Base-by-base conservation (phyloP, 2,329 filamentous ascomycete species). In the Fusarium sp. region DNA sequence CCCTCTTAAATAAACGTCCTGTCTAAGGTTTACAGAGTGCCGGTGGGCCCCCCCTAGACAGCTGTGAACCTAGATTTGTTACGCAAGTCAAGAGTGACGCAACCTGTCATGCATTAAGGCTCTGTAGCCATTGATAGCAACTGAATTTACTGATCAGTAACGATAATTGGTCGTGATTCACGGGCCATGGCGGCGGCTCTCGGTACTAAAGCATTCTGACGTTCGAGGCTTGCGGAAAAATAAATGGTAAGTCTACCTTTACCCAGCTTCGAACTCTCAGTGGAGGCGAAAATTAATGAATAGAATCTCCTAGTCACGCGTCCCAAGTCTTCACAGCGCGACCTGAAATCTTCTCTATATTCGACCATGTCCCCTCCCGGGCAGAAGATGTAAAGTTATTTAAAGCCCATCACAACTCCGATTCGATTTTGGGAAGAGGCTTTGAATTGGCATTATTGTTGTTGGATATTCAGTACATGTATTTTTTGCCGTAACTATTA, bases 391-490 rank as follows among this genome's bases (percentile, higher is more conserved):
- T 9, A 18, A 9, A 13, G 6, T 33, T 2, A 3, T 18, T 22
- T 10, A 14, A 36, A 36, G 17, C 5, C 17, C 31, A 27, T 4
- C 6, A 11, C 18, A 27, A 12, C 6, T 36, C 22, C 9, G 14
- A 20, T 20, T 27, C 8, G 11, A 7, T 8, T 3, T 2, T 4
- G 4, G 3, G 7, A 8, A 4, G 9, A 20, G 2, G 7, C 15
- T 13, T 6, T 6, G 7, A 4, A n/a, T 12, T 8, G 3, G 3
- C 0, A 17, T n/a, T 7, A 4, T 3, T 17, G 7, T n/a, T 12
- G 1, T 6, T n/a, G 1, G n/a, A 17, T 2, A 11, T 4, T 25
- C 22, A n/a, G 7, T 8, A 45, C 6, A 6, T 31, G 6, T 12
- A n/a, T 4, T 13, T 18, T 13, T 18, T 18, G 15, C 22, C 11